phyloP scores from a whole-genome alignment of 2,329 filamentous ascomycete species.

The Amphichorda felina region DNA sequence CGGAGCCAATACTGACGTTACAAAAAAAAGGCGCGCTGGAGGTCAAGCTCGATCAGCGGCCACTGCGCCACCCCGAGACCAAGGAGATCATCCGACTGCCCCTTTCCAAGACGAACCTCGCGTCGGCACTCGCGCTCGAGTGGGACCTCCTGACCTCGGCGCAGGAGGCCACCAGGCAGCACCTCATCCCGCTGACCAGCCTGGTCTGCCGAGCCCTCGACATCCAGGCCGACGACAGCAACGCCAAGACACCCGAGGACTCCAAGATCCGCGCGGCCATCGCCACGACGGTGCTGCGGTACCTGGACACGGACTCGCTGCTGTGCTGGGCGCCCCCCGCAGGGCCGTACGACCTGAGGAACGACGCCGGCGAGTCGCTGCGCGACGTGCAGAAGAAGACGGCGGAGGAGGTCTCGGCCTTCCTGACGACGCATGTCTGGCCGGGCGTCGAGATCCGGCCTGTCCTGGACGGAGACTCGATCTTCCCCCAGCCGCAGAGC shows the following conservation, averaged over 20 bases:
- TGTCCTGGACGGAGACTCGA: constrained; percentile 67
- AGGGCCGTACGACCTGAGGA: constrained; percentile 31
- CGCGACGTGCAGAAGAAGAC: constrained; percentile 60
- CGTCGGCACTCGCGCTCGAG: constrained; percentile 76
- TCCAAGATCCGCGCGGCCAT: constrained; percentile 52
- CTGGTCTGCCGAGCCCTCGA: constrained; percentile 75
- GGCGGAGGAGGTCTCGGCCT: constrained; percentile 59
- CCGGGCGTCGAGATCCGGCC: constrained; percentile 68
- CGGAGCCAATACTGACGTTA: not conserved
- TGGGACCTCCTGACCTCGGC: constrained; percentile 80
- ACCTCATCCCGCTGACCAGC: constrained; percentile 84
- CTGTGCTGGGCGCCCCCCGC: constrained; percentile 70
- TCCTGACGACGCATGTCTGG: constrained; percentile 65
- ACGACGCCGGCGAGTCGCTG: constrained; percentile 45
- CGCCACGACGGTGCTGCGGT: constrained; percentile 60
- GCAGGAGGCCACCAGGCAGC: constrained; percentile 73
- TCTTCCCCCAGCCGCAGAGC: constrained; percentile 64
- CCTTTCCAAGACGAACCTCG: constrained; percentile 64
- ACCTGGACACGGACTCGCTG: constrained; percentile 83
- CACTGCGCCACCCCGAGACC: constrained; percentile 65
- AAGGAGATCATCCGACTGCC: constrained; percentile 65
- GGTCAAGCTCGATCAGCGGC: constrained; percentile 65
- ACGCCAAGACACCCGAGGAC: constrained; percentile 8
- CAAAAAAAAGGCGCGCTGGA: constrained; percentile 29
- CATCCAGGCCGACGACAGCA: constrained; percentile 55